phyloP scores from a whole-genome alignment of 1,139 yeast genomes.

The Lodderomyces elongisporus region DNA sequence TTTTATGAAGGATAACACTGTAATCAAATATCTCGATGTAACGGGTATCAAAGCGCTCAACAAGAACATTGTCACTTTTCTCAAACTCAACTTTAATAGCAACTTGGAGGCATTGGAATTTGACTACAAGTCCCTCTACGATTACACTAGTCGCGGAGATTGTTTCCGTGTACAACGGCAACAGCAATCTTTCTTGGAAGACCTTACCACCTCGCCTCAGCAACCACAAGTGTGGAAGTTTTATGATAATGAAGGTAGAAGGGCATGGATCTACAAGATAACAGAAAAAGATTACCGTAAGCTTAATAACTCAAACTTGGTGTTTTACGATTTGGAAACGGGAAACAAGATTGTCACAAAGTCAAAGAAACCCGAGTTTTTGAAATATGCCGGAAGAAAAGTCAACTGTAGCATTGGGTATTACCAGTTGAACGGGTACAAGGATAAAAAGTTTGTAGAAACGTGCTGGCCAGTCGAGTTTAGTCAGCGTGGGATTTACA shows the following conservation, averaged over 20 bases:
- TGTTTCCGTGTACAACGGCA: conserved; percentile 29
- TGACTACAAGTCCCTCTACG: conserved; percentile 37
- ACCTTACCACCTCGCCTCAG: conserved; percentile 8
- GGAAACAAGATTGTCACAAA: conserved; percentile 61
- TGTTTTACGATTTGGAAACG: conserved; percentile 57
- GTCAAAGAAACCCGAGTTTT: conserved; percentile 52
- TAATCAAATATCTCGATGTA: conserved; percentile 31
- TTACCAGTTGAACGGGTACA: conserved; percentile 34
- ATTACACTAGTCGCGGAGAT: conserved; percentile 34
- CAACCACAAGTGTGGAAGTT: conserved; percentile 46
- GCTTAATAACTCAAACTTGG: conserved; percentile 24
- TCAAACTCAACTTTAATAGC: conserved; percentile 26
- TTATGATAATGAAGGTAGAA: conserved; percentile 61
- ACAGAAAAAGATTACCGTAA: conserved; percentile 27
- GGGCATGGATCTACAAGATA: conserved; percentile 72
- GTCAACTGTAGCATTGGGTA: conserved; percentile 55
- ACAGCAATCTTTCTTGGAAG: conserved; percentile 19
- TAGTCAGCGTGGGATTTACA: conserved; percentile 66
- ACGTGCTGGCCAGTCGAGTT: conserved; percentile 60
- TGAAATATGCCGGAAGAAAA: conserved; percentile 61
- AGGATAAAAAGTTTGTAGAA: conserved; percentile 23
- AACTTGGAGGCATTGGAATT: conserved; percentile 34
- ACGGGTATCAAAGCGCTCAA: conserved; percentile 33
- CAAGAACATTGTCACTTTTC: conserved; percentile 19
- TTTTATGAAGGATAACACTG: conserved; percentile 32